Conservation (phyloP, 805 yeast species). For the Saccharomycopsis schoenii region DNA sequence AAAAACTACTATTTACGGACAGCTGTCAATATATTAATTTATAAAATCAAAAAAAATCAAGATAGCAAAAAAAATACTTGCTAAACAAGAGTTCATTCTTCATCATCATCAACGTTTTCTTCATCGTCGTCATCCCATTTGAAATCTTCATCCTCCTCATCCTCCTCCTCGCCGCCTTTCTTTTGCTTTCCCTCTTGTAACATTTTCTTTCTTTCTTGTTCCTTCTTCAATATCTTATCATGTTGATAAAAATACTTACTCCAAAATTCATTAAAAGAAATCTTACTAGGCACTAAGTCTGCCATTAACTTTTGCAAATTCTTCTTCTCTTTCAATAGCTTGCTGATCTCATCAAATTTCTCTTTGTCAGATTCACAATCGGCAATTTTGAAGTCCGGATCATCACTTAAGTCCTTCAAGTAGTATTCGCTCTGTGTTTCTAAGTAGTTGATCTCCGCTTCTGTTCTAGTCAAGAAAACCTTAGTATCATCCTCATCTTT, state of each 20-base stretch:
- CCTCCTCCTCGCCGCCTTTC: constrained; percentile 40
- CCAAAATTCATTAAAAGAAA: constrained; percentile 65
- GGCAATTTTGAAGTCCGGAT: constrained; percentile 33
- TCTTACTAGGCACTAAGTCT: constrained; percentile 53
- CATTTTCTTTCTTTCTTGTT: constrained; percentile 54
- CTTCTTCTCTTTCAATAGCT: constrained; percentile 37
- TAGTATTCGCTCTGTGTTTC: constrained; percentile 41
- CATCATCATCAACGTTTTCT: constrained; percentile 26
- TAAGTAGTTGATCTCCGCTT: constrained; percentile 49
- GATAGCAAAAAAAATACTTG: too few relatives aligned
- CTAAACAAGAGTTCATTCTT: not conserved
- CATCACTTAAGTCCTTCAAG: constrained; percentile 23
- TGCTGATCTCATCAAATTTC: constrained; percentile 41
- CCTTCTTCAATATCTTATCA: constrained; percentile 46
- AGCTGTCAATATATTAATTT: too few relatives aligned
- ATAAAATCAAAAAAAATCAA: too few relatives aligned
- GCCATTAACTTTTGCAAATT: constrained; percentile 48
- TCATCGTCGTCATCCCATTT: constrained; percentile 32
- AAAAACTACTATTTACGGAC: too few relatives aligned
- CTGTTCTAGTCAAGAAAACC: constrained; percentile 43
- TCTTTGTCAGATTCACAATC: constrained; percentile 21
- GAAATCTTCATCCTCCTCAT: constrained; percentile 30
- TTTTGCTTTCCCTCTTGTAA: constrained; percentile 45
- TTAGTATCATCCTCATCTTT: constrained; percentile 27
- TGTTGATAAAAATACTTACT: constrained; percentile 50